Conservation (phyloP, 345 rosid genomes). For the Cardamine occulta region DNA sequence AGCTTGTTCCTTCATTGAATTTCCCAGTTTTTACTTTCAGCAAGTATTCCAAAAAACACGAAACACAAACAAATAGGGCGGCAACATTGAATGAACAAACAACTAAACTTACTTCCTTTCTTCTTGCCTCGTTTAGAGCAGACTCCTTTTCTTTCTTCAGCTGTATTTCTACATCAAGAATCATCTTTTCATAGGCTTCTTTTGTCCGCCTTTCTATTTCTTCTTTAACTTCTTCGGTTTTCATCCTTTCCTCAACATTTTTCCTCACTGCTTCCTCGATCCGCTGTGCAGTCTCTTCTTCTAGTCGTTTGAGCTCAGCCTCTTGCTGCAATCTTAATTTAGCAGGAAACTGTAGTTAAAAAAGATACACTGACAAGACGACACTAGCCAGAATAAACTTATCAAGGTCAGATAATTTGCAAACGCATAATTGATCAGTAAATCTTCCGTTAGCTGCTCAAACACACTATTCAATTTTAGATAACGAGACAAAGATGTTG, state of each 20-base stretch:
- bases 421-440: not conserved
- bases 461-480: not conserved
- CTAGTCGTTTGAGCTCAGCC: constrained; percentile 65
- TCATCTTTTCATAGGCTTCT: constrained; percentile 71
- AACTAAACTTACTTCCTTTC: constrained; percentile 59
- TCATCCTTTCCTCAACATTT: constrained; percentile 75
- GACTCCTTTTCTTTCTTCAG: constrained; percentile 70
- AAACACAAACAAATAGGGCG: not conserved
- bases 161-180: constrained; percentile 61
- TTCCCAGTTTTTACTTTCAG: constrained; percentile 6
- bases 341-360: constrained; percentile 3
- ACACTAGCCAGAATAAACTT: constrained; percentile 12
- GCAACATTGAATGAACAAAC: constrained; percentile 13
- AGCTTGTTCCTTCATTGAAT: constrained; percentile 64
- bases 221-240: constrained; percentile 54
- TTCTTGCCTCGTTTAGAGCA: constrained; percentile 71
- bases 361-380: constrained; percentile 1
- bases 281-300: constrained; percentile 76
- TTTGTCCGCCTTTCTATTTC: constrained; percentile 64
- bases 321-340: constrained; percentile 62
- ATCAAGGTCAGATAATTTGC: not conserved
- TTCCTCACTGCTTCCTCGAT: constrained; percentile 76
- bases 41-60: not conserved
- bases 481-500: not conserved
- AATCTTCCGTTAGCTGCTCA: not conserved